These are phyloP conservation scores for Phytophthora pini DNA, from an alignment of 352 stramenopile genomes.

Conservation along the genomic window DNA sequence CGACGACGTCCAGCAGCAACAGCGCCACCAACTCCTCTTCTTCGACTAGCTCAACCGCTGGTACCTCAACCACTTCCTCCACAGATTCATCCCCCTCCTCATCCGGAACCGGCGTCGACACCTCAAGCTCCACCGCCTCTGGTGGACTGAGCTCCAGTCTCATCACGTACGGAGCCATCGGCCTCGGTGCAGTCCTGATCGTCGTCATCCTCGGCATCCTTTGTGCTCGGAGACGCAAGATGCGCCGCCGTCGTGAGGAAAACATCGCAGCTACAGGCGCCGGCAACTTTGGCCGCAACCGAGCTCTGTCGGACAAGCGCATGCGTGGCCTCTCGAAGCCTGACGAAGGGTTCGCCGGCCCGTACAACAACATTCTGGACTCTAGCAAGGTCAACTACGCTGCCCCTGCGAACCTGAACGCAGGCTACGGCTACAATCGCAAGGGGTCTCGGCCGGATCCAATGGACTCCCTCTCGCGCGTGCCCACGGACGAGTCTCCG, in stretches of 20 bases:
- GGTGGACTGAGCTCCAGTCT: conserved; percentile 33
- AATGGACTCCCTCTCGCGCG: conserved; percentile 49
- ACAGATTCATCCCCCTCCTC: conserved; percentile 24
- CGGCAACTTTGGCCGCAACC: conserved; percentile 29
- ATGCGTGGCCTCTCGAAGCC: conserved; percentile 50
- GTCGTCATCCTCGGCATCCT: conserved; percentile 58
- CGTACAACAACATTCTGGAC: conserved; percentile 64
- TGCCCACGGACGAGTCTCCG: conserved; percentile 45
- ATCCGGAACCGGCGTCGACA: conserved; percentile 15
- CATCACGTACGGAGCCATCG: conserved; percentile 63
- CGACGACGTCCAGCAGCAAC: conserved; percentile 14
- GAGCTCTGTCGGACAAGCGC: conserved; percentile 45
- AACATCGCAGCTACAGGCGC: conserved; percentile 21
- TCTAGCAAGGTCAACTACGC: conserved; percentile 54
- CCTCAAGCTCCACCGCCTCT: conserved; percentile 19
- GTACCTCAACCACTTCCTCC: conserved; percentile 13
- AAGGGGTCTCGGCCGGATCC: conserved; percentile 37
- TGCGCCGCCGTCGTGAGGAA: conserved; percentile 28
- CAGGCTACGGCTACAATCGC: conserved; percentile 38
- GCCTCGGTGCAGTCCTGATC: conserved; percentile 56
- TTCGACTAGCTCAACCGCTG: conserved; percentile 4
- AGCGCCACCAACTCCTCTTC: conserved; percentile 15
- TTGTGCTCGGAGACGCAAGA: conserved; percentile 56
- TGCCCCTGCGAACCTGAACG: conserved; percentile 12
- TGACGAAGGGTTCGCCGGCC: conserved; percentile 42